Percentiles rank a stretch among this genome's conserved stretches.
Conservation (phyloP, 2,329 filamentous ascomycete genomes). For the Penicillium brevicompactum region DNA sequence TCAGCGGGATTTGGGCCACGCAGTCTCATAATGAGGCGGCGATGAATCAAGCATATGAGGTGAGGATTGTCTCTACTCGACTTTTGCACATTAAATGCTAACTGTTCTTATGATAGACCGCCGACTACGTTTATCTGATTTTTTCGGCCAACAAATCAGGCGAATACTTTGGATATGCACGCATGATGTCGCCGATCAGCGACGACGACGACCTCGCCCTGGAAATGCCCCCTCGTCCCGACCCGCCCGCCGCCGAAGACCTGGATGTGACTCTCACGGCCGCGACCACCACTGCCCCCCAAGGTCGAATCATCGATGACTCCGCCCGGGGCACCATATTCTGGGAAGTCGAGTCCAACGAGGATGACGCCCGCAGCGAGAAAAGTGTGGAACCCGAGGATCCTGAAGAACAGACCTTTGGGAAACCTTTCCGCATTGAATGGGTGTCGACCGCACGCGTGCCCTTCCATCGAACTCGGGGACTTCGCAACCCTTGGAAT, state of each 20-base stretch:
- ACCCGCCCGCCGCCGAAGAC: constrained; percentile 63
- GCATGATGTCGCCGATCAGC: constrained; percentile 83
- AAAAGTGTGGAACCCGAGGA: constrained; percentile 53
- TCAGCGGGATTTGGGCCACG: constrained; percentile 88
- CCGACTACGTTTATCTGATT: constrained; percentile 84
- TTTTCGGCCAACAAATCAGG: constrained; percentile 98
- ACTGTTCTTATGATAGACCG: constrained; percentile 53
- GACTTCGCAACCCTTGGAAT: constrained; percentile 91
- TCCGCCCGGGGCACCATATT: constrained; percentile 94
- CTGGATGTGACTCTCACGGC: constrained; percentile 79
- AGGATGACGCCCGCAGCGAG: constrained; percentile 41
- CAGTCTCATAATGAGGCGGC: constrained; percentile 89
- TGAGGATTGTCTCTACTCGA: constrained; percentile 42
- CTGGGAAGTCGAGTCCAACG: constrained; percentile 78
- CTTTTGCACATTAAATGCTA: neutral
- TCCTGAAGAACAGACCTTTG: constrained; percentile 68
- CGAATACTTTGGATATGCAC: constrained; percentile 93
- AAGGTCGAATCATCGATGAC: constrained; percentile 87
- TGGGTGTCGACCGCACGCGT: constrained; percentile 84
- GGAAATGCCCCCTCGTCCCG: constrained; percentile 67
- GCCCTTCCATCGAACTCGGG: constrained; percentile 85
- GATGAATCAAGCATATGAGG: constrained; percentile 81
- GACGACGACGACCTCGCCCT: constrained; percentile 72
- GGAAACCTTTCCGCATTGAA: constrained; percentile 86
- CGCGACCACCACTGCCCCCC: constrained; percentile 75